Evolutionary conservation across 345 rosid genomes (phyloP).

Genomic region (thale cress (Arabidopsis thaliana)): DNA sequence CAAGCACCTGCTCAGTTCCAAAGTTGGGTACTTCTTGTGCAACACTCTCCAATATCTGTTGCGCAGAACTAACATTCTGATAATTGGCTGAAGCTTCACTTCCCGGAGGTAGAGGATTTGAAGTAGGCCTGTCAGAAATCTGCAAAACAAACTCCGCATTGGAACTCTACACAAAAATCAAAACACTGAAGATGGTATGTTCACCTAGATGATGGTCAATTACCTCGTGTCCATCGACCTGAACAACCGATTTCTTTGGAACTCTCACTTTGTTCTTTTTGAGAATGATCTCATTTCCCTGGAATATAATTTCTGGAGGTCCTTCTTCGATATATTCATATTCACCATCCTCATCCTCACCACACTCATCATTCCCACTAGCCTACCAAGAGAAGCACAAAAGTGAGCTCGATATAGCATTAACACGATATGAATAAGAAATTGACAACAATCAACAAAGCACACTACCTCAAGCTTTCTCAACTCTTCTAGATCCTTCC

Average conservation of each 20-base stretch:
- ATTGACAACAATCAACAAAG: neutral
- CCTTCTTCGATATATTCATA: conserved; percentile 92
- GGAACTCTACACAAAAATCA: neutral
- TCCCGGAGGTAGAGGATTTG: conserved; percentile 93
- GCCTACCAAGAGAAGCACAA: conserved; percentile 48
- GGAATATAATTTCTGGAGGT: conserved; percentile 88
- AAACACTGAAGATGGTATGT: conserved; percentile 1
- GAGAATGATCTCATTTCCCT: conserved; percentile 87
- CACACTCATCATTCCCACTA: conserved; percentile 48
- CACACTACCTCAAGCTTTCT: conserved; percentile 49
- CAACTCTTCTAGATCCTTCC: conserved; percentile 50
- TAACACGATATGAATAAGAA: conserved; percentile 6
- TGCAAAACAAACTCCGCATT: conserved; percentile 44
- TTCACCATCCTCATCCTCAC: conserved; percentile 61
- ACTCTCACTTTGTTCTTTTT: conserved; percentile 80
- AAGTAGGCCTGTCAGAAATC: conserved; percentile 79
- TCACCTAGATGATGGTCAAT: conserved; percentile 21
- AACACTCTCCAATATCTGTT: conserved; percentile 70
- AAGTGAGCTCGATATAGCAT: neutral
- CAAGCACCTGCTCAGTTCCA: conserved; percentile 87
- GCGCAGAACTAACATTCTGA: conserved; percentile 66
- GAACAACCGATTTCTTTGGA: conserved; percentile 56
- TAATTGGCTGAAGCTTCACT: conserved; percentile 59
- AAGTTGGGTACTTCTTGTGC: conserved; percentile 90
- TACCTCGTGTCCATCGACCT: conserved; percentile 58